These are phyloP conservation scores for Venturia carpophila DNA, from an alignment of 2,329 filamentous ascomycete species.

Conservation along the genomic window DNA sequence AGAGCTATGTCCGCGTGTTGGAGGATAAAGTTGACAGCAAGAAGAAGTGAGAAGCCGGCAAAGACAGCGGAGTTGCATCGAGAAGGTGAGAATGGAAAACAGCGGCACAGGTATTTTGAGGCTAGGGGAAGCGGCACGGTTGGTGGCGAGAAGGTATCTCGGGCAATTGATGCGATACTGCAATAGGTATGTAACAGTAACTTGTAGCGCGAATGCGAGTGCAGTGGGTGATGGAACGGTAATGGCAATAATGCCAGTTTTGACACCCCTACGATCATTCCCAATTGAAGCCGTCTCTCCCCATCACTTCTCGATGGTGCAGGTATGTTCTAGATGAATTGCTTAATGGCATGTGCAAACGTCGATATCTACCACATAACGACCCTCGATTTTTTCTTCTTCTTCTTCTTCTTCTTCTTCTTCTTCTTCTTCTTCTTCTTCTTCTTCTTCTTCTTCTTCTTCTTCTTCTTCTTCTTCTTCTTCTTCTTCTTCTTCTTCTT, in stretches of 20 bases:
- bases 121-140: not conserved
- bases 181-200: not conserved
- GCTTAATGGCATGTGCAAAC: too few relatives aligned
- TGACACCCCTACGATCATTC: not conserved
- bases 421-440: too few relatives aligned
- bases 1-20: conserved; percentile 71
- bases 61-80: not conserved
- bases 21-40: conserved; percentile 71
- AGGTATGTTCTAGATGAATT: too few relatives aligned
- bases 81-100: not conserved
- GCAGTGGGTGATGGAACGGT: not conserved
- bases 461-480: too few relatives aligned
- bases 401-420: too few relatives aligned
- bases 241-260: not conserved
- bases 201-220: not conserved
- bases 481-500: too few relatives aligned
- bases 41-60: conserved; percentile 41
- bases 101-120: not conserved
- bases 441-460: too few relatives aligned
- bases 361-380: too few relatives aligned
- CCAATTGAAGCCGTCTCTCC: not conserved
- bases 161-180: not conserved
- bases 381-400: too few relatives aligned
- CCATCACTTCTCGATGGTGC: too few relatives aligned
- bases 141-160: not conserved